phyloP scores from a whole-genome alignment of 441 rosid genomes.

The Populus hybrid region DNA sequence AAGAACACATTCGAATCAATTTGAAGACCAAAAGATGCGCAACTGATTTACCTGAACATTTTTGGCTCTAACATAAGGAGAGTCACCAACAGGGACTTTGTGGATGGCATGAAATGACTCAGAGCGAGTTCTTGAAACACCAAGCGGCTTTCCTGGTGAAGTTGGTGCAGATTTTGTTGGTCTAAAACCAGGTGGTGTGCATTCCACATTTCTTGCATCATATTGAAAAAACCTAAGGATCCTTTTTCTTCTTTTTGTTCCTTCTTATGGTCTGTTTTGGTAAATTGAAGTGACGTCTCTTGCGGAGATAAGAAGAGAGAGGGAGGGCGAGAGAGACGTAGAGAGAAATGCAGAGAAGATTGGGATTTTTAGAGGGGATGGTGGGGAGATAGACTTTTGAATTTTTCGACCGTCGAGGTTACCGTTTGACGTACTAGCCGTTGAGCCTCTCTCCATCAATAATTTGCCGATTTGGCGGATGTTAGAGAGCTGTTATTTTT shows the following conservation, averaged over 20 bases:
- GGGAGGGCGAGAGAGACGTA: too few species aligned
- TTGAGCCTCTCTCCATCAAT: slow-evolving; percentile 22
- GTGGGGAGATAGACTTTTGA: slow-evolving; percentile 18
- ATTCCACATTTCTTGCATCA: too few species aligned
- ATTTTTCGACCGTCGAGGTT: slow-evolving; percentile 53
- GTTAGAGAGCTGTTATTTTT: neutral
- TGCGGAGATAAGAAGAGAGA: too few species aligned
- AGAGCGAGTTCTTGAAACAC: too few species aligned
- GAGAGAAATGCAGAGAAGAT: neutral
- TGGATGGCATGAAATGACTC: too few species aligned
- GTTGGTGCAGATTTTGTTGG: too few species aligned
- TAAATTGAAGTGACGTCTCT: too few species aligned
- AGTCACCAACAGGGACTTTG: slow-evolving; percentile 33
- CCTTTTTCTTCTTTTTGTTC: too few species aligned
- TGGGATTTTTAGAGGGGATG: slow-evolving; percentile 18
- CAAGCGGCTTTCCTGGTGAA: too few species aligned
- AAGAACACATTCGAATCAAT: neutral
- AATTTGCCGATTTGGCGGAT: slow-evolving; percentile 15
- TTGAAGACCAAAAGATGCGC: neutral
- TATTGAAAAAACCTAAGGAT: too few species aligned
- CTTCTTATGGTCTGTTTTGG: too few species aligned
- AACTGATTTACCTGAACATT: slow-evolving; percentile 62
- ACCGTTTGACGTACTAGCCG: slow-evolving; percentile 58
- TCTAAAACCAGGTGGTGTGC: too few species aligned
- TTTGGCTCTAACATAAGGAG: slow-evolving; percentile 90